Conservation (phyloP, 345 rosid species). For the Balakata baccata region DNA sequence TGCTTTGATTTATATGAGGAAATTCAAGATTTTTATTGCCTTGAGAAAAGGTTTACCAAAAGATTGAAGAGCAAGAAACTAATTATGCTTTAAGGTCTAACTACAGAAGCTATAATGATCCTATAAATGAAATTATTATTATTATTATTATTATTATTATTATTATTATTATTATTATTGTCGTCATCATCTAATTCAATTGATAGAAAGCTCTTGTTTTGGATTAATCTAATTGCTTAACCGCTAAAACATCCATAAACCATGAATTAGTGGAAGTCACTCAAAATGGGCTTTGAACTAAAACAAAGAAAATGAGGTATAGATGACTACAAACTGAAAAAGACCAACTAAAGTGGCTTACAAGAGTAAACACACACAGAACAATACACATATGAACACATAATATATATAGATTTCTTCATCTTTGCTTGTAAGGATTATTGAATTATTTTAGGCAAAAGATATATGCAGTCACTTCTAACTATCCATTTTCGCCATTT, state of each 20-base stretch:
- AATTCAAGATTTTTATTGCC: too few species aligned
- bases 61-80: not conserved
- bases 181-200: constrained; percentile 18
- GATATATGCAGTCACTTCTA: too few species aligned
- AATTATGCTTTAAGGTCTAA: not conserved
- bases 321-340: constrained; percentile 33
- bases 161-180: not conserved
- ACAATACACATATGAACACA: not conserved
- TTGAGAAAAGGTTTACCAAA: not conserved
- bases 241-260: constrained; percentile 55
- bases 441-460: not conserved
- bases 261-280: constrained; percentile 49
- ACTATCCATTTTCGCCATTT: too few species aligned
- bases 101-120: not conserved
- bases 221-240: constrained; percentile 55
- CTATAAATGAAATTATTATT: not conserved
- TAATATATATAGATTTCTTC: not conserved
- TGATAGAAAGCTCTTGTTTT: constrained; percentile 31
- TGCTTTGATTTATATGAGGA: not conserved
- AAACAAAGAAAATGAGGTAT: constrained; percentile 37
- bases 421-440: constrained; percentile 48
- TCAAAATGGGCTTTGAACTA: constrained; percentile 39
- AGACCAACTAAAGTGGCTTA: constrained; percentile 49
- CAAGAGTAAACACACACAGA: constrained; percentile 29
- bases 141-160: not conserved